These are phyloP conservation scores for Sporodiniella umbellata DNA, from an alignment of 371 early-diverging fungal genomes.

Conservation along the genomic window DNA sequence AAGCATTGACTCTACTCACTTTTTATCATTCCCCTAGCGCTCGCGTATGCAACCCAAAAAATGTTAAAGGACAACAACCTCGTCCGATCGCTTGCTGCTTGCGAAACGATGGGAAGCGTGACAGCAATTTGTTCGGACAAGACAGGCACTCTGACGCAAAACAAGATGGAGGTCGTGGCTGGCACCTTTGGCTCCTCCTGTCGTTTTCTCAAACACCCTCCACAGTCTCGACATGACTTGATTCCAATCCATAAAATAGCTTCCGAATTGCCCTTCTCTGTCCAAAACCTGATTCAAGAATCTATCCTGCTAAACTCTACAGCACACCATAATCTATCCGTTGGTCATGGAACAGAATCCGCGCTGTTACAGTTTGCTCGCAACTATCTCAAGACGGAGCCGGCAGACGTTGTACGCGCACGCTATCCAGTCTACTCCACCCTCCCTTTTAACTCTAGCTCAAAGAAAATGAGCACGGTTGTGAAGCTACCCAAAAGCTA, in stretches of 20 bases:
- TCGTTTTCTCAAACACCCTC: slow-evolving; percentile 37
- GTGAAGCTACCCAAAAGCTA: slow-evolving; percentile 52
- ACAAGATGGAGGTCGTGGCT: slow-evolving; percentile 85
- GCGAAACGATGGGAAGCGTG: slow-evolving; percentile 94
- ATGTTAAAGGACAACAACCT: slow-evolving; percentile 92
- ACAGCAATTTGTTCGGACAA: slow-evolving; percentile 92
- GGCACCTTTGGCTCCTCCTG: slow-evolving; percentile 55
- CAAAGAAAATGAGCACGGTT: slow-evolving; percentile 84
- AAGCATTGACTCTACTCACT: not conserved
- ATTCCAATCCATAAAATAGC: slow-evolving; percentile 31
- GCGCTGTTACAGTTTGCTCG: slow-evolving; percentile 71
- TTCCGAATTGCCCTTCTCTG: slow-evolving; percentile 34
- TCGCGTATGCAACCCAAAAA: slow-evolving; percentile 71
- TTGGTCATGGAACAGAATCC: slow-evolving; percentile 85
- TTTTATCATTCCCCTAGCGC: no score
- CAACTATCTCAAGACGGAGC: slow-evolving; percentile 43
- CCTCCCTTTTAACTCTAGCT: slow-evolving; percentile 78
- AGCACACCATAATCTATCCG: slow-evolving; percentile 60
- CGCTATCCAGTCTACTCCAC: slow-evolving; percentile 52
- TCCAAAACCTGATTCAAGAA: slow-evolving; percentile 52
- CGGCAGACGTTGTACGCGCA: slow-evolving; percentile 43
- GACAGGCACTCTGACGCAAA: slow-evolving; percentile 88
- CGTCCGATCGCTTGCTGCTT: slow-evolving; percentile 83
- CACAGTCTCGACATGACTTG: slow-evolving; percentile 33
- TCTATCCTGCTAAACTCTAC: slow-evolving; percentile 77